Evolutionary conservation across 1,139 yeast genomes (phyloP).

Genomic region (Diutina pseudorugosa): DNA sequence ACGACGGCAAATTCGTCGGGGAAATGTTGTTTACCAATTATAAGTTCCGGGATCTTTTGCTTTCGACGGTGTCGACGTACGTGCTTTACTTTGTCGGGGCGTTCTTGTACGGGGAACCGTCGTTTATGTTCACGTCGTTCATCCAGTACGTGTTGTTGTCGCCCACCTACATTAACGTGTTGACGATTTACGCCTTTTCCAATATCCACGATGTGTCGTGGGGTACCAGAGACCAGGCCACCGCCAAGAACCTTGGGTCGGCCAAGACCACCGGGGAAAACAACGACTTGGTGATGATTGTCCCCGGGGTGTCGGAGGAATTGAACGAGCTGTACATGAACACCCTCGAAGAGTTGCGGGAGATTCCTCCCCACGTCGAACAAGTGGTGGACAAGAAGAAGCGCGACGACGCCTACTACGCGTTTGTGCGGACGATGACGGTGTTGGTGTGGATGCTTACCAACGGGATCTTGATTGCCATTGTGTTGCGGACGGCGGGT

Average conservation of each 20-base stretch:
- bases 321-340: conserved; percentile 47
- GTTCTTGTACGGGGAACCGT: conserved; percentile 60
- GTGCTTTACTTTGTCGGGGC: conserved; percentile 71
- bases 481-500: conserved; percentile 33
- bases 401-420: conserved; percentile 20
- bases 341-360: conserved; percentile 34
- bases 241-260: conserved; percentile 55
- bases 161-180: conserved; percentile 67
- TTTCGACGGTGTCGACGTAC: conserved; percentile 81
- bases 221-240: conserved; percentile 74
- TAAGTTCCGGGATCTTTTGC: conserved; percentile 71
- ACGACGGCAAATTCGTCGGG: conserved; percentile 32
- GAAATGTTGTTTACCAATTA: conserved; percentile 44
- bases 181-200: conserved; percentile 76
- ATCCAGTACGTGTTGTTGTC: conserved; percentile 58
- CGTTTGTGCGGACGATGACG: conserved; percentile 27
- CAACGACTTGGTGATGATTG: conserved; percentile 52
- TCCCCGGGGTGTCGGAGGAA: conserved; percentile 53
- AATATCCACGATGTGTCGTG: conserved; percentile 79
- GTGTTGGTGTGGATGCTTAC: conserved; percentile 36
- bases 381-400: conserved; percentile 14
- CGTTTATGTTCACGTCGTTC: conserved; percentile 68
- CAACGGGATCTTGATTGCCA: conserved; percentile 28
- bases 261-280: conserved; percentile 43
- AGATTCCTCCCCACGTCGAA: conserved; percentile 15